Evolutionary conservation across 164 flowering plant species (phyloP).

Genomic region (Chimonanthus praecox): DNA sequence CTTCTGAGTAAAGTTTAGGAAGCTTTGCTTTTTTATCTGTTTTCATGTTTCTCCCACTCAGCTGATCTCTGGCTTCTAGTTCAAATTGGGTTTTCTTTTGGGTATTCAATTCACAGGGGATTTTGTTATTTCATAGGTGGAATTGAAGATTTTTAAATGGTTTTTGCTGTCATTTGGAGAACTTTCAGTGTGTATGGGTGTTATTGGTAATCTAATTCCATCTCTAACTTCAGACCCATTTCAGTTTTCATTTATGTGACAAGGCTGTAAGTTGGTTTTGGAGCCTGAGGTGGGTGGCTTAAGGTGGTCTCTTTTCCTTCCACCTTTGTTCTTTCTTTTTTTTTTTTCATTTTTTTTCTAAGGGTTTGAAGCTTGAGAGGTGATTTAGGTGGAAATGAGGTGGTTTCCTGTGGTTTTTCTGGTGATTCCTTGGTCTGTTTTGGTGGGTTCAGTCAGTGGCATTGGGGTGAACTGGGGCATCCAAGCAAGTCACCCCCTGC

Average conservation of each 20-base stretch:
- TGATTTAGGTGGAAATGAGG: conserved; percentile 15
- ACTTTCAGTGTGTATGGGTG: neutral
- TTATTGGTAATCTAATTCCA: neutral
- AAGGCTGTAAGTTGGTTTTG: neutral
- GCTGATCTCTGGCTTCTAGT: neutral
- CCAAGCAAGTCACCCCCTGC: conserved; percentile 64
- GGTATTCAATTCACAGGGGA: neutral
- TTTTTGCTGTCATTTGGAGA: neutral
- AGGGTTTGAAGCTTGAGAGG: conserved; percentile 1
- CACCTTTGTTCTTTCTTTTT: neutral
- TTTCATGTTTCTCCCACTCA: neutral
- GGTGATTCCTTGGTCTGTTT: conserved; percentile 10
- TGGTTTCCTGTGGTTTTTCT: conserved; percentile 10
- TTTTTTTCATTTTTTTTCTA: no score
- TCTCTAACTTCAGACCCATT: neutral
- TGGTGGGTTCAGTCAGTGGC: conserved; percentile 30
- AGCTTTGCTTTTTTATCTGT: neutral
- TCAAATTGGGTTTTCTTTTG: neutral
- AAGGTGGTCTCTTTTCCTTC: neutral
- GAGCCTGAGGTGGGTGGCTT: neutral
- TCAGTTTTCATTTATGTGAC: neutral
- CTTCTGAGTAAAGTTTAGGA: neutral
- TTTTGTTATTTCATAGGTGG: neutral
- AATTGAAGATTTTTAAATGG: neutral
- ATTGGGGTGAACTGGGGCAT: conserved; percentile 96